These are phyloP conservation scores for Hemileccinum impolitum DNA, from an alignment of 768 basidiomycete species.

Conservation along the genomic window DNA sequence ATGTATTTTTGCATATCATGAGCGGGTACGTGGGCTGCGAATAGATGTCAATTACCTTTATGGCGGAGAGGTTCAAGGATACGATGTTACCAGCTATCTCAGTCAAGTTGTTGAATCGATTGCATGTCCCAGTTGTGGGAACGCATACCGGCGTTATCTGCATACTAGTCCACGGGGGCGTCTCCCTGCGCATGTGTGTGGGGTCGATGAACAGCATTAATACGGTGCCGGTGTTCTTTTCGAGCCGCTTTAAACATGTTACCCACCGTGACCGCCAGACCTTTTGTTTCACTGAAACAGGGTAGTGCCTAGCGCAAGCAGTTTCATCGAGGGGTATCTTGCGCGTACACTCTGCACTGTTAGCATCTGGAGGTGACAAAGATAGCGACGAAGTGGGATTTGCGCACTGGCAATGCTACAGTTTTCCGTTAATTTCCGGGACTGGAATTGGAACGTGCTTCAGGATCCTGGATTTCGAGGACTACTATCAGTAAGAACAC, in stretches of 20 bases:
- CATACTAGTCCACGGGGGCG: constrained; percentile 5
- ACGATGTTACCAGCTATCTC: constrained; percentile 10
- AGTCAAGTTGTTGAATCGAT: background rate
- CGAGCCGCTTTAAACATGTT: background rate
- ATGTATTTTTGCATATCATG: constrained; percentile 10
- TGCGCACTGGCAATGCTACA: background rate
- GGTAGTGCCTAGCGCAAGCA: too few species aligned
- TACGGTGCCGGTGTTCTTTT: too few species aligned
- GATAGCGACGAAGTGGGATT: background rate
- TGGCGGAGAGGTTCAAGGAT: constrained; percentile 11
- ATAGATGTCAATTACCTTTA: background rate
- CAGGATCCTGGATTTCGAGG: too few species aligned
- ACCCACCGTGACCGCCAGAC: background rate
- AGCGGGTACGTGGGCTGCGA: background rate
- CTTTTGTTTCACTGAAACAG: background rate
- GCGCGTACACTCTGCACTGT: too few species aligned
- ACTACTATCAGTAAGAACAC: too few species aligned
- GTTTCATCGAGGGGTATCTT: too few species aligned
- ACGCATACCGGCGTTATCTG: background rate
- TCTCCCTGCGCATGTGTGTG: constrained; percentile 7
- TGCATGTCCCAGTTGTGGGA: background rate
- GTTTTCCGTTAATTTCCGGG: background rate
- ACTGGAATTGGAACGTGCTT: too few species aligned
- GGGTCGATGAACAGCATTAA: background rate
- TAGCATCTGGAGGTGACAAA: background rate